Conservation (phyloP, 176 grass and related monocot genomes). For the Pontederia paniculata region DNA sequence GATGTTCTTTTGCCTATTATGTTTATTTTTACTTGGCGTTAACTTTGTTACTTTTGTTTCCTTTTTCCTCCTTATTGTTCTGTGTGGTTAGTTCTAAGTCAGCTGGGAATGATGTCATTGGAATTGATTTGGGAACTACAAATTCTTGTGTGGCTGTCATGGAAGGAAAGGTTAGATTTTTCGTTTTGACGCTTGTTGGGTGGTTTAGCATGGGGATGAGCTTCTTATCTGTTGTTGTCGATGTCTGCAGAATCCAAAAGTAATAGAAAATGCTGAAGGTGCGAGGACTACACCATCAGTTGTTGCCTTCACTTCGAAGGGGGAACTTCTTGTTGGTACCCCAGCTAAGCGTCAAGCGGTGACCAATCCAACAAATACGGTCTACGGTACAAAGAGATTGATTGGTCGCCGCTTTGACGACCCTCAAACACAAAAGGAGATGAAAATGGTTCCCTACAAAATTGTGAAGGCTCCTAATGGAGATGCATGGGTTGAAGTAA, state of each 20-base stretch:
- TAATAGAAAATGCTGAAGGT: slow-evolving; percentile 17
- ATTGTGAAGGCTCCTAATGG: slow-evolving; percentile 19
- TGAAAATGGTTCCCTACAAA: slow-evolving; percentile 22
- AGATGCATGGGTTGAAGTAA: slow-evolving; percentile 19
- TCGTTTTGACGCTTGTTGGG: background rate
- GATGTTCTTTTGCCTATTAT: no score
- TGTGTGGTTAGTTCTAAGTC: background rate
- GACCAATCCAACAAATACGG: slow-evolving; percentile 17
- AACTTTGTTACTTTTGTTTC: no score
- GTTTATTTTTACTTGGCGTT: no score
- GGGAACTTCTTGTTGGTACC: slow-evolving; percentile 11
- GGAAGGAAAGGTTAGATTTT: slow-evolving; percentile 13
- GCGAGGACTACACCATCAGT: slow-evolving; percentile 10
- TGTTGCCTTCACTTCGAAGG: slow-evolving; percentile 14
- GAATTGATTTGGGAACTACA: slow-evolving; percentile 22
- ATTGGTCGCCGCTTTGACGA: slow-evolving; percentile 15
- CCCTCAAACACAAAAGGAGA: slow-evolving; percentile 18
- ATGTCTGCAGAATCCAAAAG: slow-evolving; percentile 9
- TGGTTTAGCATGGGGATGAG: background rate
- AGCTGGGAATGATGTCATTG: slow-evolving; percentile 14
- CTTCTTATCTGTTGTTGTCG: background rate
- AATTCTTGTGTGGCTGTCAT: slow-evolving; percentile 19
- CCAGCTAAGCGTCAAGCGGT: slow-evolving; percentile 19
- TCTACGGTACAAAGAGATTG: slow-evolving; percentile 15
- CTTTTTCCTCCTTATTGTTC: no score